These are phyloP conservation scores for Dichomitus squalens DNA, from an alignment of 1,284 basidiomycete genomes.

Conservation along the genomic window DNA sequence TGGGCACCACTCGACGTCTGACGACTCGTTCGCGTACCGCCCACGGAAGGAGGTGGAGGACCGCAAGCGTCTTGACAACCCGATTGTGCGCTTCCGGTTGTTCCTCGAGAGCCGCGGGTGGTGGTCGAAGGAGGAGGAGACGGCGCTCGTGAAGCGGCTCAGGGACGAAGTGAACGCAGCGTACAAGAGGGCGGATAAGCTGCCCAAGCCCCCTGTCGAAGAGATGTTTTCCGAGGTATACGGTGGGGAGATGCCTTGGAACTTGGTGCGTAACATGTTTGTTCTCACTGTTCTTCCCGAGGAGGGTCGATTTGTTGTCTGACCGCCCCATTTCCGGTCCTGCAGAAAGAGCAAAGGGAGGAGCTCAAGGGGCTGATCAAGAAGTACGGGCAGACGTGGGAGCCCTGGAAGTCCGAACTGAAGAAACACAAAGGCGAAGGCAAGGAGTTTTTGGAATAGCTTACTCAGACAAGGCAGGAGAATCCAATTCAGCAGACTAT, in stretches of 20 bases:
- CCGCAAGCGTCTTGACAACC: slow-evolving; percentile 86
- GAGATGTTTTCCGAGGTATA: slow-evolving; percentile 91
- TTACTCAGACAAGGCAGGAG: too few relatives aligned
- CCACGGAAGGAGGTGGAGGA: slow-evolving; percentile 86
- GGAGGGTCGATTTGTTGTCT: too few relatives aligned
- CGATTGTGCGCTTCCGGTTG: slow-evolving; percentile 81
- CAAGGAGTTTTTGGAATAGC: slow-evolving; percentile 52
- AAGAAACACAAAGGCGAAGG: slow-evolving; percentile 82
- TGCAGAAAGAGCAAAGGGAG: slow-evolving; percentile 79
- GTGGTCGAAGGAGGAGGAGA: slow-evolving; percentile 84
- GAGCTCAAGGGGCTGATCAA: slow-evolving; percentile 76
- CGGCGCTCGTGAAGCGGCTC: slow-evolving; percentile 66
- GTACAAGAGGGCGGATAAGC: slow-evolving; percentile 77
- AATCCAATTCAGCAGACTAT: too few relatives aligned
- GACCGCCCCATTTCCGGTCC: slow-evolving; percentile 6
- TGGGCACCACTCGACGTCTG: slow-evolving; percentile 94
- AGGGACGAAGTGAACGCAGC: slow-evolving; percentile 77
- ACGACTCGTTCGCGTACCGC: slow-evolving; percentile 92
- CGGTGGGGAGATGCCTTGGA: slow-evolving; percentile 83
- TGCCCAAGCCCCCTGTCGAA: slow-evolving; percentile 70
- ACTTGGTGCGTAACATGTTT: slow-evolving; percentile 62
- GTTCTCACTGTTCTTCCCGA: slow-evolving; percentile 1
- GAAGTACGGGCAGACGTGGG: slow-evolving; percentile 85
- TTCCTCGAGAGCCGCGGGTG: slow-evolving; percentile 85
- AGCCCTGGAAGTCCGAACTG: slow-evolving; percentile 84